Evolutionary conservation across 2,329 filamentous ascomycete species (phyloP), one percentile per base, ranked within the genome.

Genomic region (Diplodia mutila): DNA sequence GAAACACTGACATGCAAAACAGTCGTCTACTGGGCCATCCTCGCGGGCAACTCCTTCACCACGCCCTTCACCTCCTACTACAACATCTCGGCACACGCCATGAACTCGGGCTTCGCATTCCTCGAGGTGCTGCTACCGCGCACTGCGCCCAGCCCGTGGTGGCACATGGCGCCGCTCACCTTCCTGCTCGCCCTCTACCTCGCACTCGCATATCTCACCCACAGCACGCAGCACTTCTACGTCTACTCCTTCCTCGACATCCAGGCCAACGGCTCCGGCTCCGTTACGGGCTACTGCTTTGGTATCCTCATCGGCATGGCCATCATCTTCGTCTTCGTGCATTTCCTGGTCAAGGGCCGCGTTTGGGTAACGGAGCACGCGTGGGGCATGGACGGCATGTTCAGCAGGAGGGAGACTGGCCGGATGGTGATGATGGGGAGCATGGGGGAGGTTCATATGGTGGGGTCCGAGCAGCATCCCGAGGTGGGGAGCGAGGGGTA

Each of bases 191-290:
- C 86, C 0, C 79, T 89, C 4, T 97, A 96, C 76, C 84, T 94
- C 12, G 86, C 82, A 0, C 80, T 96, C 18, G 92, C 91, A 1
- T 96, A 92, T 77, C 72, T 95, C 25, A 94, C 91, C 0, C 79
- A 86, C 69, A 87, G 86, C 4, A 89, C 88, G 0, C 83, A 93
- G 76, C 86, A 86, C 2, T 92, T 90, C 76, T 96, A 94, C 77
- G 85, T 90, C 0, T 97, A 97, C 80, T 76, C 74, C 68, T 97
- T 97, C 79, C 85, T 97, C n/a, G 85, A 97, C 75, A 75, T 79
- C 6, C 74, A 76, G 21, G 78, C 69, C 25, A 71, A 85, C 61
- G 83, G 84, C 18, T 76, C 83, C 32, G 85, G 83, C 0, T 79
- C 83, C 7, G 87, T 93, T 3, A 86, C 87, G 0, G 90, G 81